Percentiles rank a stretch among this genome's conserved stretches.
phyloP scores from a whole-genome alignment of 202 grass and related monocot genomes.

The Carex arenaria region DNA sequence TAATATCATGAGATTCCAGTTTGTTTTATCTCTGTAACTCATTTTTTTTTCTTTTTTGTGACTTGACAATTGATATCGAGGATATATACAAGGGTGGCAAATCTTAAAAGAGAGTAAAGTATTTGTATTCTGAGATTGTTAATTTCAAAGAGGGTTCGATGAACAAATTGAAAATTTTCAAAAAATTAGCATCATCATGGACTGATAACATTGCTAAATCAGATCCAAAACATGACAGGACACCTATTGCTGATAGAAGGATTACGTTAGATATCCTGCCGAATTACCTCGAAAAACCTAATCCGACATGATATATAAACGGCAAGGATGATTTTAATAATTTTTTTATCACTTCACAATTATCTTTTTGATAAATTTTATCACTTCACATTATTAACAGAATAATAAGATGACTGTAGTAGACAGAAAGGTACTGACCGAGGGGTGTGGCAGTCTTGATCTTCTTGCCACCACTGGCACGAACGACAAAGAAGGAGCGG shows the following conservation, averaged over 20 bases:
- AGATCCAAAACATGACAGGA: not conserved
- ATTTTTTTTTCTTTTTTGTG: not conserved
- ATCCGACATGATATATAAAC: not conserved
- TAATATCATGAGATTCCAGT: not conserved
- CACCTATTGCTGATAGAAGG: not conserved
- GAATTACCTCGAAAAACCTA: not conserved
- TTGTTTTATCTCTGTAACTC: not conserved
- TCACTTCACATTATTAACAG: not conserved
- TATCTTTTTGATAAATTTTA: not conserved
- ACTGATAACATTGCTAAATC: not conserved
- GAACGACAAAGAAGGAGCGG: conserved; percentile 45
- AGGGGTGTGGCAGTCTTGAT: conserved; percentile 76
- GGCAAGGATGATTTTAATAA: not conserved
- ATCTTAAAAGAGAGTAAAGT: not conserved
- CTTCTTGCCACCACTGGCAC: conserved; percentile 58
- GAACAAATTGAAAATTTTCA: not conserved
- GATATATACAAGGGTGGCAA: not conserved
- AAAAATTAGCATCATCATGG: not conserved
- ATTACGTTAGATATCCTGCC: not conserved
- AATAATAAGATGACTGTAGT: not conserved
- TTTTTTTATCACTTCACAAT: not conserved
- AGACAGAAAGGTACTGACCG: conserved; percentile 26
- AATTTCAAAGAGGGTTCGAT: not conserved
- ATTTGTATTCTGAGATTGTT: not conserved
- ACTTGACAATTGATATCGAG: not conserved